Conservation (phyloP, 306 rosid genomes). For the Casuarina equisetifolia region DNA sequence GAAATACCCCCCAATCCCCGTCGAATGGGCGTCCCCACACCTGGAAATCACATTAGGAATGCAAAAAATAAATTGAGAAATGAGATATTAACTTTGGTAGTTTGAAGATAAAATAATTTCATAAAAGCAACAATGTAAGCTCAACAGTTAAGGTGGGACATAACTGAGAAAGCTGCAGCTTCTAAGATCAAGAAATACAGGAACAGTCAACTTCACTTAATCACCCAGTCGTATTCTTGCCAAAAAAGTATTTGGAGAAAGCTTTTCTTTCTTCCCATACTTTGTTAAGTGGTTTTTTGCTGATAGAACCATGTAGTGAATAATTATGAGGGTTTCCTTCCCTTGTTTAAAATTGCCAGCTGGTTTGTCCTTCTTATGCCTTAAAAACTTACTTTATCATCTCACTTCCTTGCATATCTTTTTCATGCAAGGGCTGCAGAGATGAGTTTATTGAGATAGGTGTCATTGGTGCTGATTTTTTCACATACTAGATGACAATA, state of each 20-base stretch:
- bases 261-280: neutral
- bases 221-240: neutral
- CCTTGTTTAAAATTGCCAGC: neutral
- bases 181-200: neutral
- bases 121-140: neutral
- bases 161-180: neutral
- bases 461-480: neutral
- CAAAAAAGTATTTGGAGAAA: constrained; percentile 3
- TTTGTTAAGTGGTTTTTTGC: neutral
- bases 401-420: neutral
- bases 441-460: neutral
- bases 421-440: neutral
- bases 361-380: neutral
- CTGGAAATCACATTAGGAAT: constrained; percentile 40
- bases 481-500: constrained; percentile 1
- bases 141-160: neutral
- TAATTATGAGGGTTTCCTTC: neutral
- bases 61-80: constrained; percentile 19
- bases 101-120: neutral
- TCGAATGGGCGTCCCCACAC: constrained; percentile 84
- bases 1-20: constrained; percentile 93
- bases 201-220: neutral
- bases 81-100: neutral
- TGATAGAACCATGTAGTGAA: neutral
- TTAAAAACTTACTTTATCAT: neutral